Evolutionary conservation across 116 monocot genomes (phyloP), one percentile per base, ranked within the genome.

Genomic region (Cymodocea nodosa): DNA sequence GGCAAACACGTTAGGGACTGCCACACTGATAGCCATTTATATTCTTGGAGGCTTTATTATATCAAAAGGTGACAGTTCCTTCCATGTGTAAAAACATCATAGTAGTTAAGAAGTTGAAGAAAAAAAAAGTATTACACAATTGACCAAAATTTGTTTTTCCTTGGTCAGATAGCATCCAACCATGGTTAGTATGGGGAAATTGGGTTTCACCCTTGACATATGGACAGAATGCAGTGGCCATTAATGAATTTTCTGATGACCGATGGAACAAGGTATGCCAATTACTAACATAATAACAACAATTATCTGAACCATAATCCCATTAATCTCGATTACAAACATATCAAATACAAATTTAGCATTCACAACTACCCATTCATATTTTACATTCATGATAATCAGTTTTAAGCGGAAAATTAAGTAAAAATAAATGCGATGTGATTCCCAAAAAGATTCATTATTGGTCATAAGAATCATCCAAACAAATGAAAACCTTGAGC

Each of bases 171-270:
- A 60, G 79, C 36, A 60, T 87, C 36, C 78, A 75, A 72, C 71
- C 76, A 67, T 83, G 74, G 81, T 83, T 80, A 83, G 81, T 78
- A 23, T 87, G 87, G 87, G 87, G 83, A 10, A 81, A 81, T 35
- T 87, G 87, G 87, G 48, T 64, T 12, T 87, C 87, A 10, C 87
- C 87, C 2, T 23, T 87, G 59, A 83, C 81, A 78, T 87, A 87
- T 65, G 74, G 81, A 13, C 78, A 78, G 68, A 83, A 78, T 71
- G 83, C 81, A 22, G 24, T 83, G 23, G 51, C 78, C 44, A 74
- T 77, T 37, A 87, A 87, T 59, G 87, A 87, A 62, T 83, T 87
- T n/a, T 71, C 83, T 17, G 87, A 83, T 4, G 44, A 74, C n/a
- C 78, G 74, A 57, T 87, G 87, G 83, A 67, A 51, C 5, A 51